Percentiles rank a stretch among this genome's conserved stretches.
These are phyloP conservation scores for Neurospora hispaniola DNA, from an alignment of 495 filamentous ascomycete genomes.

Conservation along the genomic window DNA sequence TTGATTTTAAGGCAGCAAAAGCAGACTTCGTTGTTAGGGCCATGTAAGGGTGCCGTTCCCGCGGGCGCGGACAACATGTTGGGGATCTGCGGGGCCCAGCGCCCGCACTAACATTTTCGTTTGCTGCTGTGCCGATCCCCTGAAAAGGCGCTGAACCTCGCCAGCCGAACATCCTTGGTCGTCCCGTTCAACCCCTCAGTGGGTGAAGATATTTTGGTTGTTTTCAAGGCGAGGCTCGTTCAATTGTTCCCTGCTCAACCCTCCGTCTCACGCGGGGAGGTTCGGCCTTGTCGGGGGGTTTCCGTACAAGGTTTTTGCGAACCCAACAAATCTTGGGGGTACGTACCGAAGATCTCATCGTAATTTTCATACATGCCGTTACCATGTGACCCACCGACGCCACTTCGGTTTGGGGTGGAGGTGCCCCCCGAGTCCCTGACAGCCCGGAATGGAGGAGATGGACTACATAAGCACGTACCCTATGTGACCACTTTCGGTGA, in stretches of 20 bases:
- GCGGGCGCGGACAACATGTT: conserved; percentile 27
- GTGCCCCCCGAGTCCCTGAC: not conserved
- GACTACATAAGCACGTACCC: no score
- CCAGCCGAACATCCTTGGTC: conserved; percentile 9
- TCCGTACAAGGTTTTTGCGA: not conserved
- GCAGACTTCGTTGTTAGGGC: not conserved
- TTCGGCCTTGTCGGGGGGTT: not conserved
- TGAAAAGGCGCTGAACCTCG: not conserved
- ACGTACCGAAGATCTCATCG: not conserved
- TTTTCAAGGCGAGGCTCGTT: not conserved
- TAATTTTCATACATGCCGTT: not conserved
- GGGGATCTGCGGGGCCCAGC: conserved; percentile 31
- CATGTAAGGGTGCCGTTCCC: not conserved
- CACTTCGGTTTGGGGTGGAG: not conserved
- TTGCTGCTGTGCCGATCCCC: not conserved
- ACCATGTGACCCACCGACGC: not conserved
- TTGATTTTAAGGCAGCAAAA: not conserved
- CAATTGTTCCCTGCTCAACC: not conserved
- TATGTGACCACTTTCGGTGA: not conserved
- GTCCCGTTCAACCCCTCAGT: conserved; percentile 7
- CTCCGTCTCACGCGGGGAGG: not conserved
- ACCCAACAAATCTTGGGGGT: not conserved
- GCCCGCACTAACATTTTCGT: conserved; percentile 16
- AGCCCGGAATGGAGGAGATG: not conserved
- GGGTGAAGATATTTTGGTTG: not conserved